A percentile compares a stretch with the other conserved stretches of the same genome.
phyloP scores from a whole-genome alignment of 2,329 filamentous ascomycete genomes.

The Fusarium hainanense region DNA sequence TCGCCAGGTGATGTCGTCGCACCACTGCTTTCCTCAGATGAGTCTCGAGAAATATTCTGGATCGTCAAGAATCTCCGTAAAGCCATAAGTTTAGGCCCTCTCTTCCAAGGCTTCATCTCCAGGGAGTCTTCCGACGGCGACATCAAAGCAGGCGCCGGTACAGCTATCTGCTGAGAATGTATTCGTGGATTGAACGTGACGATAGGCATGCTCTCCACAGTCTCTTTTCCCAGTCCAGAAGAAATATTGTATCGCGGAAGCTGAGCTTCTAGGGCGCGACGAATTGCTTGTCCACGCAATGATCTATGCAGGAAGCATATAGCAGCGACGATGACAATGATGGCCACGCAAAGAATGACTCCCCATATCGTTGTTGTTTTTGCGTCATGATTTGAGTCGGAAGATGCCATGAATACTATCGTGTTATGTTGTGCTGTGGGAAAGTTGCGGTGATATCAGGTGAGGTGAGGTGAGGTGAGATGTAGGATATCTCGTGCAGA shows the following conservation, averaged over 20 bases:
- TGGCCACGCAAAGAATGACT: neutral
- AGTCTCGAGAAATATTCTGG: neutral
- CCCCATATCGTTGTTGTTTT: constrained; percentile 9
- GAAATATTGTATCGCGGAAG: neutral
- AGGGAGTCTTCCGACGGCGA: neutral
- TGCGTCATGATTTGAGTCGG: neutral
- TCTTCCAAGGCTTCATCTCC: neutral
- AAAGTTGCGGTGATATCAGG: neutral
- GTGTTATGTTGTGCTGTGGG: too few relatives aligned
- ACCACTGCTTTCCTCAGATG: fast-evolving
- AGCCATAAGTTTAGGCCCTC: fast-evolving
- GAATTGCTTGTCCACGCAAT: neutral
- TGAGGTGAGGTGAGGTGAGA: neutral
- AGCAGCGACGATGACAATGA: neutral
- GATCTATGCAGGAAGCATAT: constrained; percentile 16
- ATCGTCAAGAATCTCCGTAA: neutral
- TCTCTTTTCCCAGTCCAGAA: neutral
- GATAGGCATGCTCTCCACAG: constrained; percentile 20
- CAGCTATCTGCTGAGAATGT: neutral
- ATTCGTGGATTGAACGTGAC: neutral
- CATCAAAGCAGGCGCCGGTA: neutral
- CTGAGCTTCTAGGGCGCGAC: neutral
- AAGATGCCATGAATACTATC: neutral
- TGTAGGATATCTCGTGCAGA: neutral
- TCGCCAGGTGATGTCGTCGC: neutral